phyloP scores from a whole-genome alignment of 2,329 filamentous ascomycete genomes.

The Macrophomina tecta region DNA sequence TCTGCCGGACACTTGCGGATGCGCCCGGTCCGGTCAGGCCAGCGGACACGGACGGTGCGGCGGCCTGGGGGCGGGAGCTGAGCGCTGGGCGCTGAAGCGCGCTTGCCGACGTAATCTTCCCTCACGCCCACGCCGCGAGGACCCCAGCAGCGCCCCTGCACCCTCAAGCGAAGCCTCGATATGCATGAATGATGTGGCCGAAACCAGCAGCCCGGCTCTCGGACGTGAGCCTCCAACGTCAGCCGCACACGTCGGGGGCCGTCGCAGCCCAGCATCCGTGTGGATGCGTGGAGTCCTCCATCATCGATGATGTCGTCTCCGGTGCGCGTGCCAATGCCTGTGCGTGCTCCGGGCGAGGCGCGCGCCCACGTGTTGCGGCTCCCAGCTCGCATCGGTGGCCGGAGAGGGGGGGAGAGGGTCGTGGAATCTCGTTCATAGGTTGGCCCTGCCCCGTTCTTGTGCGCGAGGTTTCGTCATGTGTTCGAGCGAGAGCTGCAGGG shows the following conservation, averaged over 20 bases:
- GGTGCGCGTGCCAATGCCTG: not conserved
- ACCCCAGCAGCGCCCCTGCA: slow-evolving; percentile 14
- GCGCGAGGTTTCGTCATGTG: too few relatives aligned
- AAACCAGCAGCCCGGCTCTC: not conserved
- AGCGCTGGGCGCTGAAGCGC: not conserved
- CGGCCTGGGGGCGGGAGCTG: not conserved
- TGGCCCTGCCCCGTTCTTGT: not conserved
- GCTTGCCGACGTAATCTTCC: slow-evolving; percentile 18
- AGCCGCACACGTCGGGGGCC: not conserved
- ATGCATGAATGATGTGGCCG: slow-evolving; percentile 17
- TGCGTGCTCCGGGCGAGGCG: not conserved
- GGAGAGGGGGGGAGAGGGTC: not conserved
- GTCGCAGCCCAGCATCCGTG: not conserved
- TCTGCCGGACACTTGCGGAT: not conserved
- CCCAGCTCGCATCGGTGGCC: not conserved
- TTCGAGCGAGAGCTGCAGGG: not conserved
- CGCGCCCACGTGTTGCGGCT: slow-evolving; percentile 20
- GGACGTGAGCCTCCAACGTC: slow-evolving; percentile 21
- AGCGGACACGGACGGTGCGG: slow-evolving; percentile 10
- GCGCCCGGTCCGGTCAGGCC: slow-evolving; percentile 17
- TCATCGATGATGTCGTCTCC: slow-evolving; percentile 8
- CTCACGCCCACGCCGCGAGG: not conserved
- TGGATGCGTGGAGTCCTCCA: not conserved
- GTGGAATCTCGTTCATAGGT: not conserved
- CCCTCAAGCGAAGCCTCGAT: not conserved